Percentiles rank a stretch among this genome's conserved stretches.
These are phyloP conservation scores for Melocanna baccifera DNA, from an alignment of 176 grass and related monocot species.

Conservation along the genomic window DNA sequence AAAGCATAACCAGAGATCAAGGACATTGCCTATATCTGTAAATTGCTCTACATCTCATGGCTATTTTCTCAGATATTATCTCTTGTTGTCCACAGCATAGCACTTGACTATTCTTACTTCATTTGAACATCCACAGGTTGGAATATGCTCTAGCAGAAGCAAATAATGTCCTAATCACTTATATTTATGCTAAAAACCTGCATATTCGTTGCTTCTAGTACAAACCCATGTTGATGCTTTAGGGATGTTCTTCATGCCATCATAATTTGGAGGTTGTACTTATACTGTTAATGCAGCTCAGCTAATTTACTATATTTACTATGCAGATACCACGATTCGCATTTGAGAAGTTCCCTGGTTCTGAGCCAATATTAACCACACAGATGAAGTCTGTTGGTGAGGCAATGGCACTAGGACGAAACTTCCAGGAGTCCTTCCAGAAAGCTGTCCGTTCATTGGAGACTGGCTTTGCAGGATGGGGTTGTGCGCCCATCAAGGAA, in stretches of 20 bases:
- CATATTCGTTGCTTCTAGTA: not conserved
- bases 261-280: not conserved
- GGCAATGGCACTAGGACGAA: slow-evolving; percentile 88
- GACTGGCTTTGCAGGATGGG: slow-evolving; percentile 90
- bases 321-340: slow-evolving; percentile 97
- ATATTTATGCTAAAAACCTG: not conserved
- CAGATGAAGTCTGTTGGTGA: slow-evolving; percentile 99
- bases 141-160: not conserved
- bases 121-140: not conserved
- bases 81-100: not conserved
- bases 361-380: slow-evolving; percentile 87
- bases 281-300: slow-evolving; percentile 4
- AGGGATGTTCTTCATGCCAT: not conserved
- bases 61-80: not conserved
- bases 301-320: slow-evolving; percentile 11
- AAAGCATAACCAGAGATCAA: not conserved
- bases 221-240: not conserved
- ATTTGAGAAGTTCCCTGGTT: slow-evolving; percentile 99
- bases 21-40: not conserved
- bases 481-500: slow-evolving; percentile 87
- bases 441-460: slow-evolving; percentile 95
- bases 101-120: not conserved
- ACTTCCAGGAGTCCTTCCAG: slow-evolving; percentile 97
- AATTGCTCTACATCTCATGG: not conserved
- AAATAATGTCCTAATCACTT: not conserved